A percentile compares a stretch with the other conserved stretches of the same genome.
These are phyloP conservation scores for Noccaea caerulescens DNA, from an alignment of 345 rosid species.

Conservation along the genomic window DNA sequence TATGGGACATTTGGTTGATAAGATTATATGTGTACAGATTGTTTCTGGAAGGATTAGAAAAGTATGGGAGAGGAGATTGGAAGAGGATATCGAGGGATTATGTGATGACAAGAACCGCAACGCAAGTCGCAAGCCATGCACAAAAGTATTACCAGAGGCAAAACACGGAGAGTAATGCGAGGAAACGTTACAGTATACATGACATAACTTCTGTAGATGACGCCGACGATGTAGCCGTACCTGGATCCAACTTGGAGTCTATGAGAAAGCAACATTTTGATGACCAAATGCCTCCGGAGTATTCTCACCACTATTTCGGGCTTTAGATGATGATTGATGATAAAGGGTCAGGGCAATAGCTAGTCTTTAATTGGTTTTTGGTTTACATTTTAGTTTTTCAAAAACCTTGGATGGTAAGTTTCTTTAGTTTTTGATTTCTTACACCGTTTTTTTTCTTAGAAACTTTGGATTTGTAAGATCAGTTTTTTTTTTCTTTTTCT, in stretches of 20 bases:
- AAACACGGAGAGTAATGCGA: constrained; percentile 41
- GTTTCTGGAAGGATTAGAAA: constrained; percentile 56
- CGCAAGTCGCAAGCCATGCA: constrained; percentile 82
- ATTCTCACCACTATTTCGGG: background rate
- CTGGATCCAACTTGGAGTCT: constrained; percentile 32
- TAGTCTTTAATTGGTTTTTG: too few species aligned
- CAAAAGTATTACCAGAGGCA: constrained; percentile 70
- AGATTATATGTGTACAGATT: constrained; percentile 40
- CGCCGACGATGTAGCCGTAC: constrained; percentile 17
- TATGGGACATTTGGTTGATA: background rate
- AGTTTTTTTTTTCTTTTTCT: too few species aligned
- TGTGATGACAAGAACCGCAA: constrained; percentile 63
- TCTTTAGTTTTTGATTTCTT: too few species aligned
- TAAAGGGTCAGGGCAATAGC: too few species aligned
- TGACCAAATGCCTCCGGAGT: background rate
- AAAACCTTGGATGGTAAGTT: too few species aligned
- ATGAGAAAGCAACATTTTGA: background rate
- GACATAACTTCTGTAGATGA: constrained; percentile 54
- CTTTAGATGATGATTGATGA: too few species aligned
- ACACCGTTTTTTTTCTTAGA: too few species aligned
- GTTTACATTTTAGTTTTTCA: too few species aligned
- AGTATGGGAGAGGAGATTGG: constrained; percentile 70
- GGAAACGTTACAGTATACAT: constrained; percentile 73
- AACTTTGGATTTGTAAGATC: too few species aligned
- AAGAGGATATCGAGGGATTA: constrained; percentile 65